phyloP scores from a whole-genome alignment of 345 rosid genomes.

The Eucalyptus grandis region DNA sequence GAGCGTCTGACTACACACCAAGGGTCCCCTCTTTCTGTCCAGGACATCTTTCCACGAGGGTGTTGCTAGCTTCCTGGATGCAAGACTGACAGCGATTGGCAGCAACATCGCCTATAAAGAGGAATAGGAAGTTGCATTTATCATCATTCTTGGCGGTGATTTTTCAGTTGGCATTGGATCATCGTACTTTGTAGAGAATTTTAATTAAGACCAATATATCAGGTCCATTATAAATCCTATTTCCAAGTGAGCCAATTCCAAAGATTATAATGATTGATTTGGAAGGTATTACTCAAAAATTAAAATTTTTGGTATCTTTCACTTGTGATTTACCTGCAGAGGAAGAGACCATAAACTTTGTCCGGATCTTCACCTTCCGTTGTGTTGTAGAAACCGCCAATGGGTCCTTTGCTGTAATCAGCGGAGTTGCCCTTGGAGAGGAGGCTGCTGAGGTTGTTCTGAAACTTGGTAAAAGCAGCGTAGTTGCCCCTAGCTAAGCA shows the following conservation, averaged over 20 bases:
- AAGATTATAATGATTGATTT: too few species aligned
- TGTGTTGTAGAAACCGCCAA: neutral
- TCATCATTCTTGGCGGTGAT: too few species aligned
- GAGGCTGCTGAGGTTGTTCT: neutral
- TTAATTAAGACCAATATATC: neutral
- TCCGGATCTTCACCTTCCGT: neutral
- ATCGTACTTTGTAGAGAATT: neutral
- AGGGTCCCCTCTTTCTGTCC: neutral
- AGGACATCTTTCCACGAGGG: constrained; percentile 3
- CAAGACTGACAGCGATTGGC: neutral
- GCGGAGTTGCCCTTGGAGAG: neutral
- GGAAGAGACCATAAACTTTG: neutral
- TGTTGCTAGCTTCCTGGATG: neutral
- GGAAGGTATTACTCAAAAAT: too few species aligned
- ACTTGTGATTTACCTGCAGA: neutral
- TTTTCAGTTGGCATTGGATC: neutral
- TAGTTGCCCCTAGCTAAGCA: neutral
- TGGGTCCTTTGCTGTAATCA: neutral
- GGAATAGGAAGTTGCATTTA: neutral
- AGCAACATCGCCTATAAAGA: neutral
- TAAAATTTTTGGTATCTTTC: neutral
- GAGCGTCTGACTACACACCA: too few species aligned
- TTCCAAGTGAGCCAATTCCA: too few species aligned
- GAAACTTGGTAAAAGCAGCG: neutral
- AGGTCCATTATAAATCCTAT: neutral